Evolutionary conservation across 768 basidiomycete genomes (phyloP), one percentile per base, ranked within the genome.

Genomic region (Naematelia aurantialba): DNA sequence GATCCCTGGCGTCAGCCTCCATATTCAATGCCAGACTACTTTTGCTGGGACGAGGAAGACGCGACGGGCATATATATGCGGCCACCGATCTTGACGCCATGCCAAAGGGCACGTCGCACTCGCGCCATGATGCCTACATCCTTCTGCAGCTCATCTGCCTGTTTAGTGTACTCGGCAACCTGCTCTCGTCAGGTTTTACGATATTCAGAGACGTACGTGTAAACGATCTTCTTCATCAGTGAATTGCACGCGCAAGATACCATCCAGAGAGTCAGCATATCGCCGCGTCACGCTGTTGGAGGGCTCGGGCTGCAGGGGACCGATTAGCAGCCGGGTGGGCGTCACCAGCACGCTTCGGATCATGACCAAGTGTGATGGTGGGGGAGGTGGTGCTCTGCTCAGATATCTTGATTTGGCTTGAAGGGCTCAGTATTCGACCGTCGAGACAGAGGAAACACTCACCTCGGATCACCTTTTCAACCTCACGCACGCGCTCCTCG

Each of bases 191-290:
- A 61, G 45, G 45, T 30, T 8, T 5, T 29, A 25, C 49, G 2
- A 24, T 11, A 45, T 30, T 30, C 17, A 34, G 30, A 10, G 52
- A 24, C 74, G 56, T 19, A 76, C 71, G 31, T 59, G 67, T 19
- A 77, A 52, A 29, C 55, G 58, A 50, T 75, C 73, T 55, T 77
- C 74, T 51, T 75, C 76, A 47, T 77, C 76, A 1, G 70, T 55
- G 52, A 77, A 77, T 30, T 63, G 53, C 0, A 75, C 72, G 4
- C 74, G 60, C n/a, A 77, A 58, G 52, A 77, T 69, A 4, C 53
- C 65, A 42, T 75, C 69, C 2, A 71, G 44, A 14, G 42, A 22
- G 34, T 70, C 60, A 11, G 30, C 45, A 53, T 72, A 75, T 42
- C 60, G n/a, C 13, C 74, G 55, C 1, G 74, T 72, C 11, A 77